A percentile compares a stretch with the other conserved stretches of the same genome.
Evolutionary conservation across 192 early-diverging fungal genomes (phyloP).

Genomic region (Bifiguratus adelaidae): DNA sequence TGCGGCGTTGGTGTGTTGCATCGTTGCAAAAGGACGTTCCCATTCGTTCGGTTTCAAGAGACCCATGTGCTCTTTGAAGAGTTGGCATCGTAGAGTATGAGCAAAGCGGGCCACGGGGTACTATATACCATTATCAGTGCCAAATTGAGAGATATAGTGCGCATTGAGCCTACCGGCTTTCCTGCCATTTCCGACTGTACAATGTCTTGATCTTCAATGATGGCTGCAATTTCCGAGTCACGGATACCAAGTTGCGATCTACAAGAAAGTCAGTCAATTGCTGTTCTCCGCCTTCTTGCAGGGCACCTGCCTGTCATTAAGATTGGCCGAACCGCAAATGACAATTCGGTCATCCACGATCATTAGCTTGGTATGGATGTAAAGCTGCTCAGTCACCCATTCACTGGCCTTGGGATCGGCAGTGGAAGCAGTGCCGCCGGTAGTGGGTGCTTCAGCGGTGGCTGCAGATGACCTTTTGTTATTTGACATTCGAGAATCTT

Average conservation of each 20-base stretch:
- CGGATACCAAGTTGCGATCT: conserved; percentile 77
- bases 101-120: conserved; percentile 67
- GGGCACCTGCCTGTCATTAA: neutral
- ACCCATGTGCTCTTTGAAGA: conserved; percentile 82
- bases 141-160: neutral
- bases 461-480: too few species aligned
- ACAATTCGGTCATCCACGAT: conserved; percentile 80
- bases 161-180: conserved; percentile 20
- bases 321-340: conserved; percentile 61
- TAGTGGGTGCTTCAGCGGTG: too few species aligned
- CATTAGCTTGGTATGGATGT: conserved; percentile 82
- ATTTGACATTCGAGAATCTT: too few species aligned
- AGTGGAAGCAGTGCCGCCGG: too few species aligned
- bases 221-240: conserved; percentile 81
- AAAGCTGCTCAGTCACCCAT: conserved; percentile 72
- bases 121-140: conserved; percentile 5
- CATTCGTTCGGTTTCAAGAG: conserved; percentile 35
- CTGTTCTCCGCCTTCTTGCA: neutral
- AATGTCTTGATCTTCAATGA: conserved; percentile 67
- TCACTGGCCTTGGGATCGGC: too few species aligned
- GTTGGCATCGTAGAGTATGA: conserved; percentile 53
- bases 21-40: conserved; percentile 2
- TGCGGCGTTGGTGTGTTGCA: neutral
- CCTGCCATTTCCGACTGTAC: conserved; percentile 65
- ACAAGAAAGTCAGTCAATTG: neutral